phyloP scores from a whole-genome alignment of 2,329 filamentous ascomycete genomes.

The Colletotrichum sp. region DNA sequence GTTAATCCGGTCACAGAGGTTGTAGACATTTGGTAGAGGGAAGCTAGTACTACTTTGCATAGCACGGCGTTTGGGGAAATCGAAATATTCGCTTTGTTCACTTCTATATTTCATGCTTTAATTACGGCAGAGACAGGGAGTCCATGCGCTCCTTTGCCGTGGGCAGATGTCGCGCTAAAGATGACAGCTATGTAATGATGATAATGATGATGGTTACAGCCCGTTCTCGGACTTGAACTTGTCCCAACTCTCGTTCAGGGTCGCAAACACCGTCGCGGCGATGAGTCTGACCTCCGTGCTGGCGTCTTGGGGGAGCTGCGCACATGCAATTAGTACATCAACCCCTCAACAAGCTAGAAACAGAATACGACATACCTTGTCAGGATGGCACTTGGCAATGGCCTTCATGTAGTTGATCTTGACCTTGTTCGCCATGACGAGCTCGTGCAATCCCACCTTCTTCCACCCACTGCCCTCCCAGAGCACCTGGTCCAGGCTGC shows the following conservation, averaged over 20 bases:
- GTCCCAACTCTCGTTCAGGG: slow-evolving; percentile 75
- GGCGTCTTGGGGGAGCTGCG: slow-evolving; percentile 67
- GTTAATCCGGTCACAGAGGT: not conserved
- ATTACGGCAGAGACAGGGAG: not conserved
- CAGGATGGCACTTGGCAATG: slow-evolving; percentile 96
- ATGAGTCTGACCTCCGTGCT: slow-evolving; percentile 70
- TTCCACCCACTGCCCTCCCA: slow-evolving; percentile 97
- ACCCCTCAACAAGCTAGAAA: not conserved
- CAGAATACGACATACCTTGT: slow-evolving; percentile 74
- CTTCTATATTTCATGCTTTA: not conserved
- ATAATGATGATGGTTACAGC: slow-evolving; percentile 47
- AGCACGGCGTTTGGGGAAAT: slow-evolving; percentile 27
- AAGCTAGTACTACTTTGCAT: slow-evolving; percentile 11
- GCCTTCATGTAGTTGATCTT: slow-evolving; percentile 99
- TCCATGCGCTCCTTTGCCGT: not conserved
- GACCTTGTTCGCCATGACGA: slow-evolving; percentile 92
- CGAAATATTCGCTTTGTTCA: slow-evolving; percentile 12
- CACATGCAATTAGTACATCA: not conserved
- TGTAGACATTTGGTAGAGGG: not conserved
- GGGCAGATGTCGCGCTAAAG: not conserved
- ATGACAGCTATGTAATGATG: not conserved
- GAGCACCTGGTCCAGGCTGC: slow-evolving; percentile 85
- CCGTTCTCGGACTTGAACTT: slow-evolving; percentile 75
- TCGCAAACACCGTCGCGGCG: slow-evolving; percentile 69
- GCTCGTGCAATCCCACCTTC: slow-evolving; percentile 91